Conservation (phyloP, 2,329 filamentous ascomycete genomes). For the Aspergillus brasiliensis region DNA sequence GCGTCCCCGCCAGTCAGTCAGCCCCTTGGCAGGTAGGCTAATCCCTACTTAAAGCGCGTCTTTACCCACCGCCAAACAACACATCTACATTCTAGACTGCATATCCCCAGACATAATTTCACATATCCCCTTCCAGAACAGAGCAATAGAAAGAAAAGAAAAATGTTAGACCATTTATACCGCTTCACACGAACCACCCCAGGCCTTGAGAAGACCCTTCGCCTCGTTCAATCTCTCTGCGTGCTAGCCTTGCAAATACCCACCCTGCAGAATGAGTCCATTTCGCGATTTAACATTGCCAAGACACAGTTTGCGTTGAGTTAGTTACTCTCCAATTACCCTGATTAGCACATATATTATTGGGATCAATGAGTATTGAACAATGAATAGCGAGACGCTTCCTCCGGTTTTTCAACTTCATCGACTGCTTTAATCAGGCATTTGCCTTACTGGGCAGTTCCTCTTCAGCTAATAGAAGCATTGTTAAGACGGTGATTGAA, state of each 20-base stretch:
- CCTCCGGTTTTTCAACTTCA: conserved; percentile 69
- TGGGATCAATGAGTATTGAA: background rate
- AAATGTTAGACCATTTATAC: conserved; percentile 26
- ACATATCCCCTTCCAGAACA: no score
- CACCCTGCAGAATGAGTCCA: conserved; percentile 20
- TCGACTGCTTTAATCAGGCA: conserved; percentile 60
- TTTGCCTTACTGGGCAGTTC: conserved; percentile 44
- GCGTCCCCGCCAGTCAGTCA: no score
- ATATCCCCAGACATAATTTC: background rate
- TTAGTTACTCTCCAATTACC: conserved; percentile 21
- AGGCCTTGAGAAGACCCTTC: conserved; percentile 39
- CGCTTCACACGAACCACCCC: conserved; percentile 30
- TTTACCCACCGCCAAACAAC: no score
- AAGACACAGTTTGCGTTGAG: conserved; percentile 45
- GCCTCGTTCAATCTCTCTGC: conserved; percentile 35
- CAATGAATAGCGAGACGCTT: conserved; percentile 55
- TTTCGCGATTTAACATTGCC: conserved; percentile 34
- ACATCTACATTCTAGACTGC: background rate
- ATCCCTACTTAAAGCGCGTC: no score
- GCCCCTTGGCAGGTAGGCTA: no score
- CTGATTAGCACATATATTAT: background rate
- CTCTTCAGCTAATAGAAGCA: conserved; percentile 15
- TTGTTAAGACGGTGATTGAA: conserved; percentile 48
- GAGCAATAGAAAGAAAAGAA: background rate
- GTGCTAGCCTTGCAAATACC: conserved; percentile 26